Conservation (phyloP, 768 basidiomycete genomes). For the Grammothele lineata region DNA sequence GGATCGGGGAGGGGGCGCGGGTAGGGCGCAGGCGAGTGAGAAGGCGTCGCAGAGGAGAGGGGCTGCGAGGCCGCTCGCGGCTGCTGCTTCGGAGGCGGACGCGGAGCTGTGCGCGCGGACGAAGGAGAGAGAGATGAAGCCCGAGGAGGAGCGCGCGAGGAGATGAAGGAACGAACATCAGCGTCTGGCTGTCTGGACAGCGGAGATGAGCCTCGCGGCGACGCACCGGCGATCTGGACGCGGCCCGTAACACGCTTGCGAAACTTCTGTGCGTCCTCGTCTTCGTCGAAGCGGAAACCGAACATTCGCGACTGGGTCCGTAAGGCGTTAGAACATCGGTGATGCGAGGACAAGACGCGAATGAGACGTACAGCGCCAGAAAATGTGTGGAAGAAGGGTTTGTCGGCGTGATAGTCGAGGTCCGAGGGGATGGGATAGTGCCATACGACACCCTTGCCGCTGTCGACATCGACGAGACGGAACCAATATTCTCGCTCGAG, state of each 20-base stretch:
- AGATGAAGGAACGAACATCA: slow-evolving; percentile 1
- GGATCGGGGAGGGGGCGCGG: background rate
- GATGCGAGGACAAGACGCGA: background rate
- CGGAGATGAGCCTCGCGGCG: background rate
- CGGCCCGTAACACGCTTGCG: slow-evolving; percentile 57
- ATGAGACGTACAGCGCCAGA: slow-evolving; percentile 64
- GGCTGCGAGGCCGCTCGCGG: background rate
- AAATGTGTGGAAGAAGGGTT: slow-evolving; percentile 91
- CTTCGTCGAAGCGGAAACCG: slow-evolving; percentile 56
- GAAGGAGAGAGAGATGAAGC: background rate
- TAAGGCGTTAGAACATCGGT: slow-evolving; percentile 13
- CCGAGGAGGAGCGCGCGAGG: background rate
- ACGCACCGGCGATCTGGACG: slow-evolving; percentile 39
- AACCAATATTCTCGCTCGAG: slow-evolving; percentile 51
- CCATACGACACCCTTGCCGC: slow-evolving; percentile 58
- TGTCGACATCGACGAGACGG: slow-evolving; percentile 53
- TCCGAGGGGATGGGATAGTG: slow-evolving; percentile 56
- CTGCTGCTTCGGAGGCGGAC: background rate
- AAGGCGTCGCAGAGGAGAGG: background rate
- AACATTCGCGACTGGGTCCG: slow-evolving; percentile 40
- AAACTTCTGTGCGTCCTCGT: slow-evolving; percentile 53
- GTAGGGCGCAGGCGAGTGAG: background rate
- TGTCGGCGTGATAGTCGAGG: slow-evolving; percentile 75
- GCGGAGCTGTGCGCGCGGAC: slow-evolving; percentile 1
- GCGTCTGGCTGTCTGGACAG: background rate